Conservation (phyloP, 148 eudicot species). For the Rhododendron ovatum region DNA sequence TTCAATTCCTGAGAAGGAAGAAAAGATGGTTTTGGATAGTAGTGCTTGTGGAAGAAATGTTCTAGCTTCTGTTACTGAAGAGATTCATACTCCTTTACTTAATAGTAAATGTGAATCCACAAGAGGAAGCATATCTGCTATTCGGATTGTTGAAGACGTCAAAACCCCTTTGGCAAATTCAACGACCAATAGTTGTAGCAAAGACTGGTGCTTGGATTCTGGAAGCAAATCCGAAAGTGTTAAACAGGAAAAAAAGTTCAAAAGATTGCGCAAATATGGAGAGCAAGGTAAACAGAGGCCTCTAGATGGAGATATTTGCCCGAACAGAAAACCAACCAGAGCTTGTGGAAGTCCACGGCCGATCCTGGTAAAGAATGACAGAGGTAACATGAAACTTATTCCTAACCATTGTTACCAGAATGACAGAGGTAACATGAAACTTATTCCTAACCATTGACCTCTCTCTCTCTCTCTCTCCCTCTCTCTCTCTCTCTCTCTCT, state of each 20-base stretch:
- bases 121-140: constrained; percentile 14
- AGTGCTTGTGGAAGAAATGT: constrained; percentile 24
- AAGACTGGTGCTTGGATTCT: constrained; percentile 64
- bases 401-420: constrained; percentile 7
- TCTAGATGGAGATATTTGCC: constrained; percentile 18
- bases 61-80: constrained; percentile 18
- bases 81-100: constrained; percentile 24
- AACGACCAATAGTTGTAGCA: constrained; percentile 49
- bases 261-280: constrained; percentile 68
- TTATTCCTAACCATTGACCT: not conserved
- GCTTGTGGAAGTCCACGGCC: constrained; percentile 16
- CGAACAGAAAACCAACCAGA: constrained; percentile 10
- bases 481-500: not conserved
- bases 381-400: constrained; percentile 32
- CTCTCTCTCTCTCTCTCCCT: not conserved
- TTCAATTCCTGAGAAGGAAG: constrained; percentile 17
- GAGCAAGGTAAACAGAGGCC: constrained; percentile 31
- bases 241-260: constrained; percentile 43
- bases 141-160: constrained; percentile 21
- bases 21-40: constrained; percentile 8
- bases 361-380: constrained; percentile 19
- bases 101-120: constrained; percentile 12
- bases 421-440: constrained; percentile 33
- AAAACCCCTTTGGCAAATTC: constrained; percentile 48
- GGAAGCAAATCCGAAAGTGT: constrained; percentile 39